These are phyloP conservation scores for Musa beccarii DNA, from an alignment of 176 grass and related monocot species.

Conservation along the genomic window DNA sequence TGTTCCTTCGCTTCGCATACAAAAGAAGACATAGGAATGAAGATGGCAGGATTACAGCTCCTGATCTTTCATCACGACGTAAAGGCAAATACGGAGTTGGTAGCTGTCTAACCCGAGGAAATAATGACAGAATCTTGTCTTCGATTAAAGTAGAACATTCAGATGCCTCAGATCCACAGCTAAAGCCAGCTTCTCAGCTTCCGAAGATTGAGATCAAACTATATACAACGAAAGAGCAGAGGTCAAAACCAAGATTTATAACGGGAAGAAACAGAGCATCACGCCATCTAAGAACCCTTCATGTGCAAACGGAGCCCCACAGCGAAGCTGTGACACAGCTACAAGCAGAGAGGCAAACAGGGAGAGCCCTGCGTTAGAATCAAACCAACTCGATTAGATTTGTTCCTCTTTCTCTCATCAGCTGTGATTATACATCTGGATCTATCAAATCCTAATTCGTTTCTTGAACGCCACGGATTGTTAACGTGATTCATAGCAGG, in stretches of 20 bases:
- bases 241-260: too few relatives aligned
- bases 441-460: not conserved
- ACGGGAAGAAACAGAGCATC: too few relatives aligned
- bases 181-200: not conserved
- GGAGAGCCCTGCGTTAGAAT: not conserved
- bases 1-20: not conserved
- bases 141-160: not conserved
- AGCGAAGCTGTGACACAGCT: too few relatives aligned
- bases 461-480: not conserved
- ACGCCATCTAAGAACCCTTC: too few relatives aligned
- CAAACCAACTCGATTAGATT: not conserved
- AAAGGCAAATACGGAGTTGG: not conserved
- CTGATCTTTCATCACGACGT: not conserved
- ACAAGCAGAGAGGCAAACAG: not conserved
- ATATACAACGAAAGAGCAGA: too few relatives aligned
- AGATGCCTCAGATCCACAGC: not conserved
- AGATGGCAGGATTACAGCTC: not conserved
- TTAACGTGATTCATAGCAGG: not conserved
- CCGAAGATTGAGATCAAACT: not conserved
- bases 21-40: not conserved
- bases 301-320: too few relatives aligned
- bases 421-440: slow-evolving; percentile 1
- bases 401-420: not conserved
- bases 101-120: too few relatives aligned
- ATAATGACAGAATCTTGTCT: not conserved